A percentile compares a stretch with the other conserved stretches of the same genome.
These are phyloP conservation scores for Trametes hirsuta DNA, from an alignment of 1,284 basidiomycete genomes.

Conservation along the genomic window DNA sequence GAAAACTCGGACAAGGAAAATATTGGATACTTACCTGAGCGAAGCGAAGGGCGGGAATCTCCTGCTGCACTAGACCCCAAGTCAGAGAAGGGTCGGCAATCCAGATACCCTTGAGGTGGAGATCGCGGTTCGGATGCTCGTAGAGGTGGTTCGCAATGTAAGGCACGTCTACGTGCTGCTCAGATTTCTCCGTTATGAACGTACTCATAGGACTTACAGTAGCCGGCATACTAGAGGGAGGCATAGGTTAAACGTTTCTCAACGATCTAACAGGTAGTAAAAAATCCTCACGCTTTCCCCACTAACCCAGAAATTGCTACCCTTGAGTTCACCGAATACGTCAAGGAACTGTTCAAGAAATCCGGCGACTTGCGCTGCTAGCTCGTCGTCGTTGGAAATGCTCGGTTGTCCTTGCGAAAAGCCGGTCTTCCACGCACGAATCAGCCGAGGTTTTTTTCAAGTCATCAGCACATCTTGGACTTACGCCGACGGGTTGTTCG, in stretches of 20 bases:
- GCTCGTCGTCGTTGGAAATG: slow-evolving; percentile 42
- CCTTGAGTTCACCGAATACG: slow-evolving; percentile 43
- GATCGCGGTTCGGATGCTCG: slow-evolving; percentile 40
- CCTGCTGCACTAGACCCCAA: slow-evolving; percentile 41
- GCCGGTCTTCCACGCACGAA: slow-evolving; percentile 31
- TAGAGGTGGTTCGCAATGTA: slow-evolving; percentile 47
- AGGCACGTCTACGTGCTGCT: slow-evolving; percentile 35
- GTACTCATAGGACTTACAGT: slow-evolving; percentile 31
- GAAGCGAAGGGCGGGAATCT: slow-evolving; percentile 43
- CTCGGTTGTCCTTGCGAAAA: slow-evolving; percentile 40
- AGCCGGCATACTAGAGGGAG: slow-evolving; percentile 39
- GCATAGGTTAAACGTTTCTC: background rate
- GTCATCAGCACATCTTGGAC: slow-evolving; percentile 20
- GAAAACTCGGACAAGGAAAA: background rate
- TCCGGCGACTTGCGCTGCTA: slow-evolving; percentile 41
- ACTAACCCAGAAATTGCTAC: slow-evolving; percentile 41
- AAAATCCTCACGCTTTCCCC: slow-evolving; percentile 40
- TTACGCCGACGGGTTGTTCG: slow-evolving; percentile 54
- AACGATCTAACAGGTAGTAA: background rate
- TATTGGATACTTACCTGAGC: slow-evolving; percentile 30
- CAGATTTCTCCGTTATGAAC: background rate
- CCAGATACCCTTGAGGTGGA: slow-evolving; percentile 43
- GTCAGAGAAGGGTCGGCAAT: slow-evolving; percentile 43
- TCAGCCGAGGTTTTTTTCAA: background rate
- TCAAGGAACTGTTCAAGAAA: slow-evolving; percentile 44